A percentile compares a stretch with the other conserved stretches of the same genome.
Conservation (phyloP, 2,329 filamentous ascomycete genomes). For the Colletotrichum aenigma region DNA sequence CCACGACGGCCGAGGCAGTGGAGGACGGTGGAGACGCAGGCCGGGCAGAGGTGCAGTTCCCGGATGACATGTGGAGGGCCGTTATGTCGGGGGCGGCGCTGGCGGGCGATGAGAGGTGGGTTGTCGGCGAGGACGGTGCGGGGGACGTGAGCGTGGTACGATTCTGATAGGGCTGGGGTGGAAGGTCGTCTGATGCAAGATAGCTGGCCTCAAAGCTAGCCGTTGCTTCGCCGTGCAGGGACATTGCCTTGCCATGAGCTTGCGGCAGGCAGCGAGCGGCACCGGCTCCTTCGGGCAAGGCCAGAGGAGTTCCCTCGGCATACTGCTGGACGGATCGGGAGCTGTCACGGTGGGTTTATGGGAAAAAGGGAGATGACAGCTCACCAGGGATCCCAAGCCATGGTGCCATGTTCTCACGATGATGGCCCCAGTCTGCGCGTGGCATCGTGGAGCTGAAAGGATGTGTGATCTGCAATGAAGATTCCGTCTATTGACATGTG, state of each 20-base stretch:
- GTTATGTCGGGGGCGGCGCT: slow-evolving; percentile 58
- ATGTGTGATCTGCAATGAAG: neutral
- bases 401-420: slow-evolving; percentile 12
- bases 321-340: neutral
- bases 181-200: neutral
- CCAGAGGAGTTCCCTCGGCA: neutral
- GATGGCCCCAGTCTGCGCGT: neutral
- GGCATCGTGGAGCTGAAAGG: neutral
- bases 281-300: neutral
- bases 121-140: slow-evolving; percentile 61
- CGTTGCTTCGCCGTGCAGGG: neutral
- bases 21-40: neutral
- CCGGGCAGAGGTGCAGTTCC: slow-evolving; percentile 43
- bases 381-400: neutral
- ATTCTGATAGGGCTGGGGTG: slow-evolving; percentile 42
- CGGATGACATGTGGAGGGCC: slow-evolving; percentile 48
- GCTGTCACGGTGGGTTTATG: neutral
- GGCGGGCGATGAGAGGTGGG: slow-evolving; percentile 63
- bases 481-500: slow-evolving; percentile 12
- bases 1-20: neutral
- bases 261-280: neutral
- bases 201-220: neutral
- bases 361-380: neutral
- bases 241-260: neutral
- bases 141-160: slow-evolving; percentile 56